phyloP scores from a whole-genome alignment of 768 basidiomycete genomes.

The Termitomyces sp. region DNA sequence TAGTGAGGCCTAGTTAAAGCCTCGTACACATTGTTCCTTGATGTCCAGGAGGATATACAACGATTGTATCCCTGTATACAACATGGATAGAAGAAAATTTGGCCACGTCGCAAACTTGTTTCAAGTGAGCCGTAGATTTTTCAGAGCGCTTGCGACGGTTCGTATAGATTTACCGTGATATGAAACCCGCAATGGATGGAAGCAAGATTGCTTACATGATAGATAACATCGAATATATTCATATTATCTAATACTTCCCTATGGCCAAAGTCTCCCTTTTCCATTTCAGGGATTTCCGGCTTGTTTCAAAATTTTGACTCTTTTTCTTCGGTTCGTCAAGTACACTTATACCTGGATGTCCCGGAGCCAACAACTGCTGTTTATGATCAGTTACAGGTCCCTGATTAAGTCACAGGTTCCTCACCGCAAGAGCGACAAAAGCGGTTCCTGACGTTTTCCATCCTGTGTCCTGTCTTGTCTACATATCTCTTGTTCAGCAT shows the following conservation, averaged over 20 bases:
- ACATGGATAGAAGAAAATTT: not conserved
- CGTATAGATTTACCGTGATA: too few species aligned
- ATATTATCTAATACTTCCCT: not conserved
- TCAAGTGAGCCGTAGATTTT: not conserved
- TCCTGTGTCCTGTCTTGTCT: not conserved
- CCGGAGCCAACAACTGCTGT: not conserved
- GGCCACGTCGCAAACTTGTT: not conserved
- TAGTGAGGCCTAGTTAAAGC: too few species aligned
- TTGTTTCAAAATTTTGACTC: not conserved
- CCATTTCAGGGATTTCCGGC: not conserved
- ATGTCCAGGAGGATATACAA: too few species aligned
- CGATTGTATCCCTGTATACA: too few species aligned
- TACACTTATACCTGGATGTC: not conserved
- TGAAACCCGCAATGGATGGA: too few species aligned
- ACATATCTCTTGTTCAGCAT: not conserved
- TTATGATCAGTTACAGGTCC: not conserved
- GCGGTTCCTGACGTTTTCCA: not conserved
- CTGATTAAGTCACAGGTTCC: not conserved
- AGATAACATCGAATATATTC: too few species aligned
- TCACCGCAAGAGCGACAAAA: not conserved
- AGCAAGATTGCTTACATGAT: too few species aligned
- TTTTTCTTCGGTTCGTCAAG: not conserved
- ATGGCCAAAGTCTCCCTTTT: not conserved
- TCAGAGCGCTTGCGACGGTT: too few species aligned
- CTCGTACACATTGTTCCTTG: too few species aligned